Evolutionary conservation across 768 basidiomycete genomes (phyloP).

Genomic region (Termitomyces sp.): DNA sequence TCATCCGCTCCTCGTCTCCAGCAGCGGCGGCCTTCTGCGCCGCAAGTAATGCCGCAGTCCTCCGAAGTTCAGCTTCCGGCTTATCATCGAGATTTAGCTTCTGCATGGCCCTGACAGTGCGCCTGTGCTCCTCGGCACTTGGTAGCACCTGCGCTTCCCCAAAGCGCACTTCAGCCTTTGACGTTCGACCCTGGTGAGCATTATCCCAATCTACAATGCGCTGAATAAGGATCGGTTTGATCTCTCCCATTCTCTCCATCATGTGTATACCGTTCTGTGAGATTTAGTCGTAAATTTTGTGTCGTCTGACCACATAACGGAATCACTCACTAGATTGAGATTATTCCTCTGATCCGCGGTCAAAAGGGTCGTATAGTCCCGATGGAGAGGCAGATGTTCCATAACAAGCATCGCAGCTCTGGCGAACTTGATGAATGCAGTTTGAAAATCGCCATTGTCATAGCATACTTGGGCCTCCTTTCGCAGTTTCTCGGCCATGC

Average conservation of each 20-base stretch:
- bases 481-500: constrained; percentile 61
- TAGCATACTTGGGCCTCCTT: constrained; percentile 49
- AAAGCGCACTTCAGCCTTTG: neutral
- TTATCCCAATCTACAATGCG: constrained; percentile 59
- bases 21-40: constrained; percentile 21
- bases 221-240: constrained; percentile 64
- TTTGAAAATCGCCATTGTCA: constrained; percentile 58
- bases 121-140: constrained; percentile 24
- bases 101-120: constrained; percentile 23
- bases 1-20: constrained; percentile 9
- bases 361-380: constrained; percentile 58
- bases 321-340: constrained; percentile 61
- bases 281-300: constrained; percentile 5
- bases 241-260: constrained; percentile 58
- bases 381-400: constrained; percentile 74
- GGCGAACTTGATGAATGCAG: constrained; percentile 71
- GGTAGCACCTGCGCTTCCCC: neutral
- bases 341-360: constrained; percentile 61
- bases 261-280: constrained; percentile 51
- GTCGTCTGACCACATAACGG: neutral
- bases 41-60: constrained; percentile 24
- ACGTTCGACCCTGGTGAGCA: neutral
- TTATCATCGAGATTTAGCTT: constrained; percentile 32
- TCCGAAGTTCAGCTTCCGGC: constrained; percentile 20
- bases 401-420: constrained; percentile 76